Base-by-base conservation (phyloP, 495 filamentous ascomycete species). In the Penicillium herquei region DNA sequence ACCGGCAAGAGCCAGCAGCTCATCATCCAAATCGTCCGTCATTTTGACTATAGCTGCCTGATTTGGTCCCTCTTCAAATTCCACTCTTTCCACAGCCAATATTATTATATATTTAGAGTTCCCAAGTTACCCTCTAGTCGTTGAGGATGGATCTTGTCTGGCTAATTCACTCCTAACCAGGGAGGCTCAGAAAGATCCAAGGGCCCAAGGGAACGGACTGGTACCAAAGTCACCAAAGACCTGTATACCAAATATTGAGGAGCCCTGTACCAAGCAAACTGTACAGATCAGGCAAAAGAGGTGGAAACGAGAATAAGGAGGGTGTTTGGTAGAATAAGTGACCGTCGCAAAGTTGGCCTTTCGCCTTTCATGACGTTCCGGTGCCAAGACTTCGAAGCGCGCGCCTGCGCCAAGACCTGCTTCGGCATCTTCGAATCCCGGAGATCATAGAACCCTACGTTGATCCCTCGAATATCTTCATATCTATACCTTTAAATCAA, bases 1-100 rank as follows among this genome's bases (percentile, higher is more conserved):
- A 70, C 91, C 92, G 14, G 92, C 92, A 50, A 96, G 82, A 56
- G 88, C 90, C 50, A 96, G 87, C 61, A 96, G 81, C 72, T 96
- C 91, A 51, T 90, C 89, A 65, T 96, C 92, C 56, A 96, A 79
- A 63, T 90, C 88, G 52, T 88, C 85, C 77, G 76, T 69, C 76
- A 79, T 79, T 26, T 52, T 76, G 67, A 59, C 33, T 65, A 13
- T 37, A 65, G 59, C 13, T 43, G 37, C 31, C 37, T 43, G 37
- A 55, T 32, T 34, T 42, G 13, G 18, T 46, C 17, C 11, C 11
- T 9, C 11, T 17, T 34, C 3, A 42, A 18, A 18, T 42, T n/a
- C 14, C 50, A 52, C 43, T 21, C 1, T 5, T 18, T 30, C 17
- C 18, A 30, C 18, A 8, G 7, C 21, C 16, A 30, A 49, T 10